Conservation (phyloP, 805 yeast genomes). For the Starmerella vaccinii region DNA sequence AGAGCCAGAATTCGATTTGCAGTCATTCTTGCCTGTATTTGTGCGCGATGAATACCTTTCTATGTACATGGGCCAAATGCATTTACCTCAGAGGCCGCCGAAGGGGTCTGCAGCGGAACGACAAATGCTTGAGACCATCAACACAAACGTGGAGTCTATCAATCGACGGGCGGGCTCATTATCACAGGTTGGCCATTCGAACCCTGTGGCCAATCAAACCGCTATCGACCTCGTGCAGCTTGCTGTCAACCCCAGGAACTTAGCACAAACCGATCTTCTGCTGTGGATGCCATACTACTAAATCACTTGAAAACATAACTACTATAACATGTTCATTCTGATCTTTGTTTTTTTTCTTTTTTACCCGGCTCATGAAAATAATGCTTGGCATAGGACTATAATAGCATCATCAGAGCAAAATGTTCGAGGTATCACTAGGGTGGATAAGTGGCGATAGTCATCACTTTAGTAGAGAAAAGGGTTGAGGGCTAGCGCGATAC, state of each 20-base stretch:
- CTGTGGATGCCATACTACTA: constrained; percentile 79
- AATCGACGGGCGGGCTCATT: constrained; percentile 68
- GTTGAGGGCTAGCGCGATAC: too few species aligned
- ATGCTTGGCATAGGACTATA: too few species aligned
- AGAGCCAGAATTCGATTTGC: constrained; percentile 86
- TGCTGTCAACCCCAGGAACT: constrained; percentile 88
- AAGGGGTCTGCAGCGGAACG: constrained; percentile 58
- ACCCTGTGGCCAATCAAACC: constrained; percentile 74
- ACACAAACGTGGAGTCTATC: constrained; percentile 75
- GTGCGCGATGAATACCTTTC: constrained; percentile 92
- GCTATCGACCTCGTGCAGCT: constrained; percentile 82
- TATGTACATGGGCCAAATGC: constrained; percentile 49
- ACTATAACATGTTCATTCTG: too few species aligned
- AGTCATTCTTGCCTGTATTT: constrained; percentile 81
- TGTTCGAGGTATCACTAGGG: too few species aligned
- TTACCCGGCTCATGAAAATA: too few species aligned
- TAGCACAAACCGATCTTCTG: constrained; percentile 67
- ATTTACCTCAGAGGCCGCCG: constrained; percentile 73
- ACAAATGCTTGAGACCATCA: constrained; percentile 75
- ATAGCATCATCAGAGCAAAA: too few species aligned
- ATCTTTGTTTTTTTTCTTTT: too few species aligned
- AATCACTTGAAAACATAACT: too few species aligned
- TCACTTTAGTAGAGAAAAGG: too few species aligned
- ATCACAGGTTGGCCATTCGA: constrained; percentile 50
- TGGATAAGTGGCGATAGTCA: too few species aligned